phyloP scores from a whole-genome alignment of 2,329 filamentous ascomycete genomes.

The Aspergillus oerlinghausenensis region DNA sequence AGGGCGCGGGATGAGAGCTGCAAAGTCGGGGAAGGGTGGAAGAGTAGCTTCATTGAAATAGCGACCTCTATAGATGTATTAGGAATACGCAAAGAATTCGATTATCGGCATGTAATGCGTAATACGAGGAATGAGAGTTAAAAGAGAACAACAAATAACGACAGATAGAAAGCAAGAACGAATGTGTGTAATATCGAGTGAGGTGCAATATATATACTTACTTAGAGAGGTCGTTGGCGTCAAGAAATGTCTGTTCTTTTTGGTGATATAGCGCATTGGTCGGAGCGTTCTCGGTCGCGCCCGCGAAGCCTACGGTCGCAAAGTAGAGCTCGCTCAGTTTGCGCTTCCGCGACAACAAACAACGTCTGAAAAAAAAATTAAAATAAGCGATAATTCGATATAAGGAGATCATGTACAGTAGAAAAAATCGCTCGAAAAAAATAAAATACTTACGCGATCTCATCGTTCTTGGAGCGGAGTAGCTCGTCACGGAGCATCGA shows the following conservation, averaged over 20 bases:
- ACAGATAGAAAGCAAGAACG: conserved; percentile 1
- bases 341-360: conserved; percentile 78
- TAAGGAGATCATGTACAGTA: conserved; percentile 11
- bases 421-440: conserved; percentile 24
- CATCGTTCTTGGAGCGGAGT: conserved; percentile 47
- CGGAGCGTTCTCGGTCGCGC: conserved; percentile 50
- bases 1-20: conserved; percentile 27
- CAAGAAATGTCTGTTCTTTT: conserved; percentile 51
- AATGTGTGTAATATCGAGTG: background rate
- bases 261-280: conserved; percentile 50
- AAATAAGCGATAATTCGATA: conserved; percentile 33
- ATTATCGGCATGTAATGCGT: conserved; percentile 1
- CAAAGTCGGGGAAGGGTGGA: conserved; percentile 36
- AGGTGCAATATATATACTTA: conserved; percentile 34
- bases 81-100: conserved; percentile 3
- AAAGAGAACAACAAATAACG: background rate
- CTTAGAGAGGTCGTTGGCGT: conserved; percentile 55
- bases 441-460: conserved; percentile 46
- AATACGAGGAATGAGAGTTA: background rate
- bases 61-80: conserved; percentile 44
- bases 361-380: conserved; percentile 40
- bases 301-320: conserved; percentile 59
- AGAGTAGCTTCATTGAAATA: conserved; percentile 54
- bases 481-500: conserved; percentile 49
- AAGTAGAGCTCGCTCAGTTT: conserved; percentile 86